A percentile compares a stretch with the other conserved stretches of the same genome.
Evolutionary conservation across 202 grass and related monocot genomes (phyloP).

Genomic region (Musa balbisiana): DNA sequence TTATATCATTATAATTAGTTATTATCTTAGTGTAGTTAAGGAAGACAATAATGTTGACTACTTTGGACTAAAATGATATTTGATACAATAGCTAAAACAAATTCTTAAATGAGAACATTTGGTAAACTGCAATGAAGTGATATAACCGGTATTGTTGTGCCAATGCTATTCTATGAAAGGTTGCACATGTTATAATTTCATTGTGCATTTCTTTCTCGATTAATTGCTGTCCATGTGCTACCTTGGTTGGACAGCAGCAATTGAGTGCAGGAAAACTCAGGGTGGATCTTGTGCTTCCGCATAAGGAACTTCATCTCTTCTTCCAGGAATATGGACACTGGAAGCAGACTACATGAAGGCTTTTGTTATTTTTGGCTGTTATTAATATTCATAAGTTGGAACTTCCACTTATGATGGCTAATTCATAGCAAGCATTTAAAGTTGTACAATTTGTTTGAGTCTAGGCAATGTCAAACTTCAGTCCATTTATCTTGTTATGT

Average conservation of each 20-base stretch:
- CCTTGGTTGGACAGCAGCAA: background rate
- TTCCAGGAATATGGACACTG: background rate
- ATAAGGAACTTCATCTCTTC: background rate
- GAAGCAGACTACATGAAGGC: background rate
- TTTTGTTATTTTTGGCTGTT: too few relatives aligned
- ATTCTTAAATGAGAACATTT: background rate
- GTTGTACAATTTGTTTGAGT: background rate
- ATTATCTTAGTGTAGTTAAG: background rate
- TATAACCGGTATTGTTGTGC: background rate
- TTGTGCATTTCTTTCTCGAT: background rate
- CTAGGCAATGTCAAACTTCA: background rate
- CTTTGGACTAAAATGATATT: background rate
- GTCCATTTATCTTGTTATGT: background rate
- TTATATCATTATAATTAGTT: background rate
- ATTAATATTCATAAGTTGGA: too few relatives aligned
- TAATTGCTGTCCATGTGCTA: background rate
- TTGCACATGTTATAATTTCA: background rate
- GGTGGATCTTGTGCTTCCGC: background rate
- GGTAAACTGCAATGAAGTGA: background rate
- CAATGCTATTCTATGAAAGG: background rate
- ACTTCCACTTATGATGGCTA: too few relatives aligned
- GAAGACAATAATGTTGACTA: background rate
- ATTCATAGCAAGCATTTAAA: background rate
- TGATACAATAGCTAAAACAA: background rate
- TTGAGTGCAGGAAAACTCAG: background rate